Evolutionary conservation across 2,329 filamentous ascomycete genomes (phyloP).

Genomic region (Mycosphaerella sp.): DNA sequence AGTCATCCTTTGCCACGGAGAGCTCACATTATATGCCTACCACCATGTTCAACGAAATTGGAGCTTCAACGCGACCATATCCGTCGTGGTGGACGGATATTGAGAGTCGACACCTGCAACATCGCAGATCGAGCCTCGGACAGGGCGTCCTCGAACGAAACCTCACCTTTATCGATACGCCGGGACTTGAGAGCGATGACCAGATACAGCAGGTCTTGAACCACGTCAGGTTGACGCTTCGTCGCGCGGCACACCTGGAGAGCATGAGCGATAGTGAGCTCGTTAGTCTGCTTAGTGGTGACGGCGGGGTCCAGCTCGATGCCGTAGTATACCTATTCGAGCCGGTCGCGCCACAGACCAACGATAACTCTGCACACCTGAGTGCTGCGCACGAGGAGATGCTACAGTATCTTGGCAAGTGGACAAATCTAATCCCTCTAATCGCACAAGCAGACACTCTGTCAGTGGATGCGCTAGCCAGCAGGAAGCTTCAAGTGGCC

Average conservation of each 20-base stretch:
- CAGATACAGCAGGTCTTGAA: conserved; percentile 30
- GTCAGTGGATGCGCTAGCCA: conserved; percentile 14
- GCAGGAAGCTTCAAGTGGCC: conserved; percentile 17
- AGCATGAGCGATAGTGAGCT: conserved; percentile 67
- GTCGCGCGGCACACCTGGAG: conserved; percentile 56
- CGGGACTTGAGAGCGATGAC: conserved; percentile 55
- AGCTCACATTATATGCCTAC: conserved; percentile 15
- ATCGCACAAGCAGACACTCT: conserved; percentile 68
- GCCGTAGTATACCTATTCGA: conserved; percentile 75
- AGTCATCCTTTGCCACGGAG: conserved; percentile 19
- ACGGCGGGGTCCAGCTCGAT: conserved; percentile 78
- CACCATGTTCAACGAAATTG: conserved; percentile 35
- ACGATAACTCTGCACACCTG: conserved; percentile 4
- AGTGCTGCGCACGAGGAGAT: conserved; percentile 19
- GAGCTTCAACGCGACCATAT: conserved; percentile 55
- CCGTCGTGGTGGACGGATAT: conserved; percentile 84
- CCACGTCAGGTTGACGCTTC: conserved; percentile 67
- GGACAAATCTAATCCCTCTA: conserved; percentile 81
- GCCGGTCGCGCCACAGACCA: conserved; percentile 41
- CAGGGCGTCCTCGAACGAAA: conserved; percentile 84
- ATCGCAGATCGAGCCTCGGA: conserved; percentile 62
- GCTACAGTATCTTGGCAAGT: conserved; percentile 48
- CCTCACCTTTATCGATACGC: conserved; percentile 86
- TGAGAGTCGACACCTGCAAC: conserved; percentile 57
- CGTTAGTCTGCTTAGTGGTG: conserved; percentile 69